Evolutionary conservation across 2,329 filamentous ascomycete species (phyloP).

Genomic region (Hawksworthiomyces lignivorus): DNA sequence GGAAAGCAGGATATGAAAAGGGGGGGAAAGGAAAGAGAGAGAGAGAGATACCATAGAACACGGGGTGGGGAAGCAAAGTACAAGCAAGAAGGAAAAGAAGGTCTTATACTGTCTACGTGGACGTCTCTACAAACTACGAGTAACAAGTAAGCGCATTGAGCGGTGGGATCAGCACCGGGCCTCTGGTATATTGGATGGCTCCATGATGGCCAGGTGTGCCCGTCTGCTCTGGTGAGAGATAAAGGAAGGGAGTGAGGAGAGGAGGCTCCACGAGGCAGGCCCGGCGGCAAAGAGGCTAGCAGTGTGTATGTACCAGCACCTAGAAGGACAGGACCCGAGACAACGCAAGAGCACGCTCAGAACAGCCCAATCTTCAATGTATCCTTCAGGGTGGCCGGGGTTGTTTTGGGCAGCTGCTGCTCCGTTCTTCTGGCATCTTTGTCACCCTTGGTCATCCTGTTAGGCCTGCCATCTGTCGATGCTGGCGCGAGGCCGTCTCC

Average conservation of each 20-base stretch:
- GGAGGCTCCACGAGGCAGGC: too few relatives aligned
- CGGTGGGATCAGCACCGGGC: slow-evolving; percentile 12
- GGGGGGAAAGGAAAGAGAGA: neutral
- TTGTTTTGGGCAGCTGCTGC: neutral
- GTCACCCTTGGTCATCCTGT: too few relatives aligned
- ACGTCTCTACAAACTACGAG: neutral
- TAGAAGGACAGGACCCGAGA: too few relatives aligned
- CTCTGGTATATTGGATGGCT: slow-evolving; percentile 14
- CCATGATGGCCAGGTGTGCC: slow-evolving; percentile 10
- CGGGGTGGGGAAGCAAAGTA: slow-evolving; percentile 6
- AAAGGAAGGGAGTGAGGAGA: neutral
- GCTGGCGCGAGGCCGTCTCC: slow-evolving; percentile 6
- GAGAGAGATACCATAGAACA: too few relatives aligned
- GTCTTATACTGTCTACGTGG: slow-evolving; percentile 11
- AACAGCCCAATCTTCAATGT: too few relatives aligned
- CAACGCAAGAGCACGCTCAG: too few relatives aligned
- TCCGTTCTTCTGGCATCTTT: too few relatives aligned
- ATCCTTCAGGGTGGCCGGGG: neutral
- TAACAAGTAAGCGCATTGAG: slow-evolving; percentile 7
- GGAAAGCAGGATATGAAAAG: neutral
- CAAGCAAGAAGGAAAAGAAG: slow-evolving; percentile 1
- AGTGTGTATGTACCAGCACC: too few relatives aligned
- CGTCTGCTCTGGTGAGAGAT: neutral
- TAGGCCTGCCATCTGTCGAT: slow-evolving; percentile 7
- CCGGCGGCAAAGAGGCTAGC: too few relatives aligned